These are phyloP conservation scores for Nidularia sp. DNA, from an alignment of 768 basidiomycete species.

Conservation along the genomic window DNA sequence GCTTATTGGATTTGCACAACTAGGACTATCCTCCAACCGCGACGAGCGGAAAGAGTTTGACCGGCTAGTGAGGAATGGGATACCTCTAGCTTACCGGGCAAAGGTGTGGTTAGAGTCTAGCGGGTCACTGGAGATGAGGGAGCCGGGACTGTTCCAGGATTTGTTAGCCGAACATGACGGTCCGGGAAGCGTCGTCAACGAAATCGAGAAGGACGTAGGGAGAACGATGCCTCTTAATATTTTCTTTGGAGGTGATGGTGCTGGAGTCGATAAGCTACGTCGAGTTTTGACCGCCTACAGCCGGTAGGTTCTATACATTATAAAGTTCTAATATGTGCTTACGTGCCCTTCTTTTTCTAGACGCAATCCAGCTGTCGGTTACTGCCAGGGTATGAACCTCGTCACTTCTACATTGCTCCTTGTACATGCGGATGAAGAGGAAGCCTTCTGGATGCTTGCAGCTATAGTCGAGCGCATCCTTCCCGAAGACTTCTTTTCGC, in stretches of 20 bases:
- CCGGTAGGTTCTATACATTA: constrained; percentile 48
- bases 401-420: constrained; percentile 92
- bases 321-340: not conserved
- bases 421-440: constrained; percentile 92
- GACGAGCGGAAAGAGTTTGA: constrained; percentile 81
- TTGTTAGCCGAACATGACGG: constrained; percentile 54
- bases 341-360: constrained; percentile 31
- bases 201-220: constrained; percentile 96
- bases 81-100: constrained; percentile 83
- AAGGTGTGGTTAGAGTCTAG: constrained; percentile 94
- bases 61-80: constrained; percentile 75
- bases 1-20: constrained; percentile 86
- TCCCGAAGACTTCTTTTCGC: constrained; percentile 92
- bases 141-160: constrained; percentile 88
- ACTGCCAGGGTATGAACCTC: constrained; percentile 95
- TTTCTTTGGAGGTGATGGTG: constrained; percentile 96
- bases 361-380: constrained; percentile 89
- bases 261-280: constrained; percentile 87
- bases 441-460: constrained; percentile 92
- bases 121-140: constrained; percentile 86
- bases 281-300: constrained; percentile 91
- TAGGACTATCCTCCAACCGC: constrained; percentile 72
- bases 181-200: constrained; percentile 49
- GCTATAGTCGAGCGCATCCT: constrained; percentile 87
- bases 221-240: constrained; percentile 91